phyloP scores from a whole-genome alignment of 495 filamentous ascomycete species.

The Choiromyces venosus region DNA sequence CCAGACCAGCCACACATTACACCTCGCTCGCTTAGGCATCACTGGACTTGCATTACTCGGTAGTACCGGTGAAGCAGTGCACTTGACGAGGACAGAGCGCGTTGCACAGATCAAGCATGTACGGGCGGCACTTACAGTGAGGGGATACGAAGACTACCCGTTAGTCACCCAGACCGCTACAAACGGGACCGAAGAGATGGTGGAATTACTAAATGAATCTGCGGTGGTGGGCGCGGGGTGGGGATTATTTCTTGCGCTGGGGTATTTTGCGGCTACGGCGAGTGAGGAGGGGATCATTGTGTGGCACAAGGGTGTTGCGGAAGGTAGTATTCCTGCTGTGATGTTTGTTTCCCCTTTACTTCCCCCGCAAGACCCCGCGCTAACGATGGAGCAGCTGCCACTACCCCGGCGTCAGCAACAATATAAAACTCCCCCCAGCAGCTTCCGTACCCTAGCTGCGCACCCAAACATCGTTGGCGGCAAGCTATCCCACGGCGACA shows the following conservation, averaged over 20 bases:
- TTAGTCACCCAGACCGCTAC: conserved; percentile 63
- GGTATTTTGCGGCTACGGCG: conserved; percentile 52
- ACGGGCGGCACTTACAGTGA: conserved; percentile 50
- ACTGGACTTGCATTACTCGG: conserved; percentile 62
- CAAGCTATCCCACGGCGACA: conserved; percentile 63
- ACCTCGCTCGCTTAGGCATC: conserved; percentile 59
- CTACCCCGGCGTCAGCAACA: conserved; percentile 63
- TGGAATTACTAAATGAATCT: conserved; percentile 55
- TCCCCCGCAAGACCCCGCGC: too few species aligned
- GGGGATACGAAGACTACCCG: conserved; percentile 57
- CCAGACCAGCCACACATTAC: conserved; percentile 56
- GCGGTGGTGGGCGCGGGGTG: conserved; percentile 59
- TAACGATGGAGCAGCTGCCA: conserved; percentile 50
- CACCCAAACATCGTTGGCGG: conserved; percentile 61
- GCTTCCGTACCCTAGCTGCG: conserved; percentile 51
- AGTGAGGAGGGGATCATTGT: conserved; percentile 50
- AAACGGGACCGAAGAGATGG: conserved; percentile 58
- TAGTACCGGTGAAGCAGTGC: conserved; percentile 63
- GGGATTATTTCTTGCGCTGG: conserved; percentile 56
- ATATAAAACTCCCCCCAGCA: conserved; percentile 53
- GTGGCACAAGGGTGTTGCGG: conserved; percentile 55
- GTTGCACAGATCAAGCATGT: conserved; percentile 52
- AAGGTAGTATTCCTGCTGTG: conserved; percentile 52
- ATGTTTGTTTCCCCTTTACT: conserved; percentile 44
- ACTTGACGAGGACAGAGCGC: conserved; percentile 58